These are phyloP conservation scores for Xanthoparmelia taractica DNA, from an alignment of 495 filamentous ascomycete species.

Conservation along the genomic window DNA sequence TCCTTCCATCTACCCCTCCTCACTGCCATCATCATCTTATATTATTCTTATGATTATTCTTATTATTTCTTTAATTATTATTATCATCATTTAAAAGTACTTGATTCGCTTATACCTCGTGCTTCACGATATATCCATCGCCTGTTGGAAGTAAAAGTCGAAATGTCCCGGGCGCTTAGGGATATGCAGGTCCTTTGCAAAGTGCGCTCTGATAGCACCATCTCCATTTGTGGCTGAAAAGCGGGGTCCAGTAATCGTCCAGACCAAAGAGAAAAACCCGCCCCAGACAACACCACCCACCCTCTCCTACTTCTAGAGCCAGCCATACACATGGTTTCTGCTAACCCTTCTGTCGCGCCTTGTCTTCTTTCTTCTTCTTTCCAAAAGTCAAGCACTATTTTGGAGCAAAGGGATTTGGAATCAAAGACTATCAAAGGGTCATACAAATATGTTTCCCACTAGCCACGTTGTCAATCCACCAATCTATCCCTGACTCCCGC, in stretches of 20 bases:
- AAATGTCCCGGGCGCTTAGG: neutral
- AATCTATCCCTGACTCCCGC: too few relatives aligned
- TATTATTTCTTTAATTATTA: too few relatives aligned
- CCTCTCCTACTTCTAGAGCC: neutral
- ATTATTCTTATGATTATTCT: too few relatives aligned
- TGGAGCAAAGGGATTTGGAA: too few relatives aligned
- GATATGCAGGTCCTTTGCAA: slow-evolving; percentile 3
- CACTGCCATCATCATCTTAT: neutral
- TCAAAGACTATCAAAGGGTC: too few relatives aligned
- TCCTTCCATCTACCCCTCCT: neutral
- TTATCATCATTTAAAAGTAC: neutral
- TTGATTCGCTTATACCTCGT: neutral
- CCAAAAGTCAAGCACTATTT: too few relatives aligned
- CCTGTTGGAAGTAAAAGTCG: neutral
- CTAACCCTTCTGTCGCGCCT: too few relatives aligned
- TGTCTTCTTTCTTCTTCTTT: too few relatives aligned
- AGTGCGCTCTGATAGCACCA: neutral
- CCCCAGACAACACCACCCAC: too few relatives aligned
- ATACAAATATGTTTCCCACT: neutral
- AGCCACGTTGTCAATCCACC: slow-evolving; percentile 3
- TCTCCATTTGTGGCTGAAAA: neutral
- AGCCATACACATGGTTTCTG: too few relatives aligned
- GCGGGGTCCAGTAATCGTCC: neutral
- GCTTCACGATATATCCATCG: neutral
- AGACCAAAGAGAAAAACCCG: neutral